Conservation (phyloP, 2,329 filamentous ascomycete species). For the Claviceps digitariae region DNA sequence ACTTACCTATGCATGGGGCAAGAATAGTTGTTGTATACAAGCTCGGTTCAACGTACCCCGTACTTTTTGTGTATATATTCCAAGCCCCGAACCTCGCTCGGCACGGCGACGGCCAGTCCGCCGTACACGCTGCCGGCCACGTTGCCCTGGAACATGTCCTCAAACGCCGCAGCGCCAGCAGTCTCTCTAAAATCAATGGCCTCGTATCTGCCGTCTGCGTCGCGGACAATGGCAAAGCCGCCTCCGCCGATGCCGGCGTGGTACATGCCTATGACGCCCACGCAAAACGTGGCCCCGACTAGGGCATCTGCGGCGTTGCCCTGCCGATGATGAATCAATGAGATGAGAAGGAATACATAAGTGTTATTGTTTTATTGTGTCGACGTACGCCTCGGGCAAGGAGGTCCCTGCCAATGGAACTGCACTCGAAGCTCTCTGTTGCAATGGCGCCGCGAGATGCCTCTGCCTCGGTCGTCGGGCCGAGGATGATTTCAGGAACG, state of each 20-base stretch:
- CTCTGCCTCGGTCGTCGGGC: slow-evolving; percentile 7
- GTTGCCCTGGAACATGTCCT: slow-evolving; percentile 76
- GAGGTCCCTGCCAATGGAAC: slow-evolving; percentile 51
- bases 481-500: slow-evolving; percentile 12
- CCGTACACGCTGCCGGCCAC: slow-evolving; percentile 52
- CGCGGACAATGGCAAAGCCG: slow-evolving; percentile 74
- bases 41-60: slow-evolving; percentile 29
- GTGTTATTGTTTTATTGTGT: background rate
- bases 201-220: slow-evolving; percentile 62
- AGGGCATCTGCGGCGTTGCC: slow-evolving; percentile 69
- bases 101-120: slow-evolving; percentile 59
- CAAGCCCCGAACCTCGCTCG: slow-evolving; percentile 64
- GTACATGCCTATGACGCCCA: slow-evolving; percentile 64
- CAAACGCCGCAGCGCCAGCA: slow-evolving; percentile 65
- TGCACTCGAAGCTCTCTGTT: slow-evolving; percentile 56
- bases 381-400: slow-evolving; percentile 35
- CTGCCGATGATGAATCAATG: slow-evolving; percentile 16
- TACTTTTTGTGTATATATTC: slow-evolving; percentile 65
- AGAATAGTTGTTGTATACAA: background rate
- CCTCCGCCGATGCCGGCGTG: slow-evolving; percentile 79
- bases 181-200: slow-evolving; percentile 83
- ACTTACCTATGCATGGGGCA: accelerated
- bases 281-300: slow-evolving; percentile 60
- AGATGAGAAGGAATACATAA: background rate
- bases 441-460: slow-evolving; percentile 49